Percentiles rank a stretch among this genome's conserved stretches.
These are phyloP conservation scores for Sclerospora graminicola DNA, from an alignment of 352 stramenopile genomes.

Conservation along the genomic window DNA sequence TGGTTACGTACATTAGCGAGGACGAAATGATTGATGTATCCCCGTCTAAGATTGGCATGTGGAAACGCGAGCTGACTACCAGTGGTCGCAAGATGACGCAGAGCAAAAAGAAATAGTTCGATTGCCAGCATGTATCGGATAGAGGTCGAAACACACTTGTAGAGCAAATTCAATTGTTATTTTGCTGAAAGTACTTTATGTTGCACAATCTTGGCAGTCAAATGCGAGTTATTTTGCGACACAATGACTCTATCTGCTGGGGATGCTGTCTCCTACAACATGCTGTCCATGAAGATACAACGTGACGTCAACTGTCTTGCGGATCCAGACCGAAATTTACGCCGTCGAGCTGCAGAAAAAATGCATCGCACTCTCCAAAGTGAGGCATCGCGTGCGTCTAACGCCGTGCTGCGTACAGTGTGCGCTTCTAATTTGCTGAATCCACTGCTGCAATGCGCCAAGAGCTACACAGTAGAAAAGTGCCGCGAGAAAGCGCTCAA, in stretches of 20 bases:
- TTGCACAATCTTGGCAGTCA: no score
- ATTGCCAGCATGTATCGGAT: background rate
- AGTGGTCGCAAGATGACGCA: conserved; percentile 46
- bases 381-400: conserved; percentile 28
- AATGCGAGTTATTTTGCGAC: no score
- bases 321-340: conserved; percentile 59
- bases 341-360: conserved; percentile 62
- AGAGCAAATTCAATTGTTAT: no score
- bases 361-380: conserved; percentile 41
- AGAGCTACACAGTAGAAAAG: conserved; percentile 55
- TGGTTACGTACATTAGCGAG: conserved; percentile 95
- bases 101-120: conserved; percentile 46
- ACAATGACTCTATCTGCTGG: conserved; percentile 35
- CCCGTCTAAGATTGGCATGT: conserved; percentile 89
- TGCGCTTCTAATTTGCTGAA: conserved; percentile 33
- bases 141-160: no score
- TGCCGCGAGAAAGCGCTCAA: conserved; percentile 61
- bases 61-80: conserved; percentile 58
- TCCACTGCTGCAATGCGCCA: conserved; percentile 38
- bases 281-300: conserved; percentile 73
- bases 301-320: conserved; percentile 73
- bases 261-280: conserved; percentile 40
- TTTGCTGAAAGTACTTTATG: background rate
- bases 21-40: conserved; percentile 99
- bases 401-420: conserved; percentile 30